Evolutionary conservation across 176 grass and related monocot genomes (phyloP), one percentile per base, ranked within the genome.

Genomic region (Aegilops sharonensis): DNA sequence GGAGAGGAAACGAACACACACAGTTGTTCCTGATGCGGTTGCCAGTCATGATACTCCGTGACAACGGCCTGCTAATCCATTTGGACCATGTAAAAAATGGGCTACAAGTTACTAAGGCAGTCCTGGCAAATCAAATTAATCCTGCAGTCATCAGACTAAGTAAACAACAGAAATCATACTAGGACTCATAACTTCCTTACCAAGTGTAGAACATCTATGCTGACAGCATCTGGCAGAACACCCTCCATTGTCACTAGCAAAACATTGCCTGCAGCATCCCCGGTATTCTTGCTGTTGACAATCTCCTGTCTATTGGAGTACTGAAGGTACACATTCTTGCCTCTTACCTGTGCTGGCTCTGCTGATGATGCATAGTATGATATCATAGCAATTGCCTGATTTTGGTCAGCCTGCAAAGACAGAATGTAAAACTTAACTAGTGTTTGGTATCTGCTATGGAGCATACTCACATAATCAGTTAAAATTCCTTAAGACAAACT

Each of bases 291-390:
- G 85, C 80, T 95, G 64, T 98, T 98, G 68, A 91, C 75, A 83
- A 95, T 98, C 84, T 98, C 95, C 80, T 92, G 87, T 81, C 92
- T 94, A 88, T 98, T 98, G 32, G 95, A 98, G 81, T 98, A 98
- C 80, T 98, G 95, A 85, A 98, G 92, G 81, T 98, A 98, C 30
- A 98, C 95, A 82, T 94, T 95, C 86, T 98, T 95, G 47, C 95
- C 95, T 87, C 95, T 88, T 89, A 98, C 92, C 89, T 98, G 95
- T 14, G 95, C 95, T 64, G 93, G 93, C 69, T 98, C 95, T 17
- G 95, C 88, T 72, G 95, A 89, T 1, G 95, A 95, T 23, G 95
- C 91, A 77, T 95, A 98, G 79, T 95, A 98, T 57, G 95, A 98
- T 86, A 98, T 74, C 95, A 95, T 95, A 30, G 91, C 84, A 67